phyloP scores from a whole-genome alignment of 768 basidiomycete genomes.

The Hygrophorus russula region DNA sequence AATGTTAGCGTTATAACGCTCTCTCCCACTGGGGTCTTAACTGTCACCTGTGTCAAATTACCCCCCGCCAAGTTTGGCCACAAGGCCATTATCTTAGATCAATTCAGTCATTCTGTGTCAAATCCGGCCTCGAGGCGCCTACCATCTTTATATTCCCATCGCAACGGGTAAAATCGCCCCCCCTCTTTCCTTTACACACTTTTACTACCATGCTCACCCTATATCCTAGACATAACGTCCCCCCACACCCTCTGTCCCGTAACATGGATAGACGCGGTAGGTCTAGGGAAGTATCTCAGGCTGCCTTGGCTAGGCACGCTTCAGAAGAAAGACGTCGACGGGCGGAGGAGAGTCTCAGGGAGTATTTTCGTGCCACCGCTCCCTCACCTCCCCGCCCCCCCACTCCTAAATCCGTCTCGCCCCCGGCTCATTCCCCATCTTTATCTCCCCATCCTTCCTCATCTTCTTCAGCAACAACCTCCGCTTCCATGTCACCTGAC shows the following conservation, averaged over 20 bases:
- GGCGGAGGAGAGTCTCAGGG: background rate
- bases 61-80: too few species aligned
- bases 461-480: slow-evolving; percentile 5
- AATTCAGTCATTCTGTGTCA: too few species aligned
- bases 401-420: slow-evolving; percentile 12
- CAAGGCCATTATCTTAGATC: too few species aligned
- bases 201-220: slow-evolving; percentile 9
- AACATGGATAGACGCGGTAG: slow-evolving; percentile 14
- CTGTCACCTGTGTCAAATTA: too few species aligned
- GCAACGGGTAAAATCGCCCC: slow-evolving; percentile 1
- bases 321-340: slow-evolving; percentile 25
- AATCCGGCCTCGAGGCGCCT: slow-evolving; percentile 12
- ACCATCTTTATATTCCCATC: slow-evolving; percentile 7
- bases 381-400: slow-evolving; percentile 1
- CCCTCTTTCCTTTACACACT: slow-evolving; percentile 5
- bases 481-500: slow-evolving; percentile 23
- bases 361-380: background rate
- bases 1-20: too few species aligned
- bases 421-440: slow-evolving; percentile 16
- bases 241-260: slow-evolving; percentile 4
- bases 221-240: slow-evolving; percentile 9
- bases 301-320: slow-evolving; percentile 31
- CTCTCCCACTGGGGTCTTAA: too few species aligned
- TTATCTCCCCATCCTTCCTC: slow-evolving; percentile 17
- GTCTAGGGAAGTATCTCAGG: slow-evolving; percentile 24